Conservation (phyloP, 2,329 filamentous ascomycete species). For the Claviceps sp. region DNA sequence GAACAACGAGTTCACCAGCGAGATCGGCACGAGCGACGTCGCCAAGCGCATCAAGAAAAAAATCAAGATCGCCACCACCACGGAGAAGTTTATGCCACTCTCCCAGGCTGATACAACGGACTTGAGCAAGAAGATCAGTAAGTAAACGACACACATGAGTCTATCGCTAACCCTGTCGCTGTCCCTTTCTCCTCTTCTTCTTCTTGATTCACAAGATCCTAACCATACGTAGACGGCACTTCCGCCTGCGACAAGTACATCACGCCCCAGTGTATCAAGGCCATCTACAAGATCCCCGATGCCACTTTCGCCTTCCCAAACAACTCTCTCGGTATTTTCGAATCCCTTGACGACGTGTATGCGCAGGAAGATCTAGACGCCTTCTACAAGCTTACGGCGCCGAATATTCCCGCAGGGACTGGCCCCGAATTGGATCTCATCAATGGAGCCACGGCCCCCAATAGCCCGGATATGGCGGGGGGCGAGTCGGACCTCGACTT, state of each 20-base stretch:
- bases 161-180: too few species aligned
- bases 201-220: too few species aligned
- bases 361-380: constrained; percentile 33
- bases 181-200: too few species aligned
- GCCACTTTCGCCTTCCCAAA: constrained; percentile 19
- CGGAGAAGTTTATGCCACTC: not conserved
- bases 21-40: too few species aligned
- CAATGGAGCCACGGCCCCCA: constrained; percentile 32
- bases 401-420: constrained; percentile 25
- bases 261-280: constrained; percentile 41
- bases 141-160: not conserved
- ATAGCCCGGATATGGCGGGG: constrained; percentile 13
- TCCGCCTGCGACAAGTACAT: constrained; percentile 37
- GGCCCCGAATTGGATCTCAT: constrained; percentile 33
- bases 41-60: not conserved
- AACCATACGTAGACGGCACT: constrained; percentile 1
- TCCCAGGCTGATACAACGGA: not conserved
- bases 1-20: not conserved
- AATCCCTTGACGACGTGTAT: constrained; percentile 38
- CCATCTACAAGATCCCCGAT: constrained; percentile 31
- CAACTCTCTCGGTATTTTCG: constrained; percentile 39
- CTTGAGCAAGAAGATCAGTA: not conserved
- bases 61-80: not conserved
- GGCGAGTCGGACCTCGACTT: constrained; percentile 42
- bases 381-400: constrained; percentile 32